Evolutionary conservation across 208 protist species (phyloP).

Genomic region (Endotrypanum monterogeii): DNA sequence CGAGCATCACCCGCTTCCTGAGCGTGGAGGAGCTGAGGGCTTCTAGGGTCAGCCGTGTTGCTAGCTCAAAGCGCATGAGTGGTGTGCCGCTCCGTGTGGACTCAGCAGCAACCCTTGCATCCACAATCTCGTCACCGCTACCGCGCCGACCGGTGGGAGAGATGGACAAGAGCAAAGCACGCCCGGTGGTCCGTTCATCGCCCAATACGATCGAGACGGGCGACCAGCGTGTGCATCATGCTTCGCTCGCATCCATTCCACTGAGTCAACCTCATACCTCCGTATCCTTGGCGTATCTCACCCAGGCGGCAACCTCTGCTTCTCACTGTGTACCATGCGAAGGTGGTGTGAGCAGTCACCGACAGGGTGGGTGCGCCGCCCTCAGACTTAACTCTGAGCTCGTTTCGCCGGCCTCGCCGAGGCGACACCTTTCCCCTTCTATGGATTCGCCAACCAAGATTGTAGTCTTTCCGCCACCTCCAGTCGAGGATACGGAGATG

Average conservation of each 20-base stretch:
- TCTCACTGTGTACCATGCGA: not conserved
- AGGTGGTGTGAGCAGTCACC: not conserved
- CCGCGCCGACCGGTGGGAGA: not conserved
- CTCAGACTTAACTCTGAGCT: not conserved
- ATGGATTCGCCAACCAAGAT: not conserved
- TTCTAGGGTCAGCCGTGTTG: not conserved
- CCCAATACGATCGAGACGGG: not conserved
- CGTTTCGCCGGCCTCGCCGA: not conserved
- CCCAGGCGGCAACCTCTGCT: not conserved
- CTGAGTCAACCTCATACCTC: not conserved
- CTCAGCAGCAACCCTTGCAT: not conserved
- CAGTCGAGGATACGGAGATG: not conserved
- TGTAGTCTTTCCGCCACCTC: not conserved
- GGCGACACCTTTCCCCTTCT: not conserved
- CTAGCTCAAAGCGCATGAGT: not conserved
- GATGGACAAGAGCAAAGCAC: not conserved
- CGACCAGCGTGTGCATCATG: not conserved
- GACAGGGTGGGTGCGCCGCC: not conserved
- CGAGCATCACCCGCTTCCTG: slow-evolving; percentile 32
- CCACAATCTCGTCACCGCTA: slow-evolving; percentile 1
- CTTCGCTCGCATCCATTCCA: not conserved
- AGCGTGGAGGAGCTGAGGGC: not conserved
- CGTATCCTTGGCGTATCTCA: not conserved
- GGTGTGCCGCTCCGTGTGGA: not conserved
- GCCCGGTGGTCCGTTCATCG: not conserved